Percentiles rank a stretch among this genome's conserved stretches.
Conservation (phyloP, 2,329 filamentous ascomycete species). For the Didymella keratinophila region DNA sequence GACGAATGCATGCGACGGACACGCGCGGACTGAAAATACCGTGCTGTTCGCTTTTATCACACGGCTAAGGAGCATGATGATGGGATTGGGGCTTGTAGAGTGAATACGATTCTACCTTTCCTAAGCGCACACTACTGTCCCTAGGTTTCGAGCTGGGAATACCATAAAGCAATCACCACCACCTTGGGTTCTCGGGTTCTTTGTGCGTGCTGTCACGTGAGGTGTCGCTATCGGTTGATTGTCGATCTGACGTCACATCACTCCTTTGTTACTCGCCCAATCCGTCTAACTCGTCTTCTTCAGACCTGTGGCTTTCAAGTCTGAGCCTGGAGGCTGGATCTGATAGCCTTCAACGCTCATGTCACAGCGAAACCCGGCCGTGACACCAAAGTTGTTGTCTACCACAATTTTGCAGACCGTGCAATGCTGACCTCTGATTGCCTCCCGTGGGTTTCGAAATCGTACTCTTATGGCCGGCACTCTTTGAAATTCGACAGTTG, state of each 20-base stretch:
- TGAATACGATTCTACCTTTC: slow-evolving; percentile 46
- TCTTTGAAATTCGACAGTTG: background rate
- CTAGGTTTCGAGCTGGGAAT: slow-evolving; percentile 19
- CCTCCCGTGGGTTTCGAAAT: no score
- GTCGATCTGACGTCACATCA: background rate
- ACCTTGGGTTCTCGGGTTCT: background rate
- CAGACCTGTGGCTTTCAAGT: no score
- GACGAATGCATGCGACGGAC: slow-evolving; percentile 44
- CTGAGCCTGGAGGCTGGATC: no score
- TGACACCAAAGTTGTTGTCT: no score
- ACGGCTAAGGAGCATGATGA: slow-evolving; percentile 35
- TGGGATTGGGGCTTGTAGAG: slow-evolving; percentile 44
- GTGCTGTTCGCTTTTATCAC: slow-evolving; percentile 37
- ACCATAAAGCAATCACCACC: slow-evolving; percentile 23
- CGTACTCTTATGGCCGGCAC: no score
- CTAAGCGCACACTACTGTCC: slow-evolving; percentile 31
- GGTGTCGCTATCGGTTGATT: background rate
- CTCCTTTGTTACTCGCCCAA: background rate
- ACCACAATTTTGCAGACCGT: no score
- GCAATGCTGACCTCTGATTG: no score
- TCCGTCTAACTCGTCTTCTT: background rate
- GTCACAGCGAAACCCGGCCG: no score
- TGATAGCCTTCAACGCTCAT: no score
- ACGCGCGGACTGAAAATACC: slow-evolving; percentile 24
- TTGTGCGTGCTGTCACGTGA: slow-evolving; percentile 5